Conservation (phyloP, 1,139 yeast genomes). For the Candida frijolesensis region DNA sequence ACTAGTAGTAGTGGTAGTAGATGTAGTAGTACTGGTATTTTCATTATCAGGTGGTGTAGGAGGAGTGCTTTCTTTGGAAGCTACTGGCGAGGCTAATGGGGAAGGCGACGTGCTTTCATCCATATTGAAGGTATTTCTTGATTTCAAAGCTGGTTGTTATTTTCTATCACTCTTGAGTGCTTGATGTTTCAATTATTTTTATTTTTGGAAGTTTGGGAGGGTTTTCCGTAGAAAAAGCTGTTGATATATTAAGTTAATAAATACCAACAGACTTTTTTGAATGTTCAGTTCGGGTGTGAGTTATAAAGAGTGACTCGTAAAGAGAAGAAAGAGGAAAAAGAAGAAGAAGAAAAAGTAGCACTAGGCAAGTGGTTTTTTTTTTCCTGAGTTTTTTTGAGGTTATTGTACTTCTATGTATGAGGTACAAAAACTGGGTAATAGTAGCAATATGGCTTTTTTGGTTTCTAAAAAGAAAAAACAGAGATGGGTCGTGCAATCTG, state of each 20-base stretch:
- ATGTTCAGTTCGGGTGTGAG: background rate
- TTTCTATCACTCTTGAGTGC: background rate
- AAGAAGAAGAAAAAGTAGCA: background rate
- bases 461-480: background rate
- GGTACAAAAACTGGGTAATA: background rate
- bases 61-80: conserved; percentile 5
- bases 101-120: conserved; percentile 2
- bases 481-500: conserved; percentile 2
- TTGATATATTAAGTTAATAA: conserved; percentile 7
- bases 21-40: conserved; percentile 7
- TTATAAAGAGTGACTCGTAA: background rate
- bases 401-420: background rate
- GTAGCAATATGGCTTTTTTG: background rate
- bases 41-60: conserved; percentile 2
- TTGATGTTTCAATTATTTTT: background rate
- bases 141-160: background rate
- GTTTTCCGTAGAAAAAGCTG: background rate
- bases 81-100: background rate
- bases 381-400: background rate
- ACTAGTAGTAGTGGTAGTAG: background rate
- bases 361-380: background rate
- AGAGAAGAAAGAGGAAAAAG: background rate
- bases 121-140: background rate
- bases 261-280: conserved; percentile 5
- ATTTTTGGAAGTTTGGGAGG: background rate